Percentiles rank a stretch among this genome's conserved stretches.
These are phyloP conservation scores for Bathelium albidoporum DNA, from an alignment of 495 filamentous ascomycete genomes.

Conservation along the genomic window DNA sequence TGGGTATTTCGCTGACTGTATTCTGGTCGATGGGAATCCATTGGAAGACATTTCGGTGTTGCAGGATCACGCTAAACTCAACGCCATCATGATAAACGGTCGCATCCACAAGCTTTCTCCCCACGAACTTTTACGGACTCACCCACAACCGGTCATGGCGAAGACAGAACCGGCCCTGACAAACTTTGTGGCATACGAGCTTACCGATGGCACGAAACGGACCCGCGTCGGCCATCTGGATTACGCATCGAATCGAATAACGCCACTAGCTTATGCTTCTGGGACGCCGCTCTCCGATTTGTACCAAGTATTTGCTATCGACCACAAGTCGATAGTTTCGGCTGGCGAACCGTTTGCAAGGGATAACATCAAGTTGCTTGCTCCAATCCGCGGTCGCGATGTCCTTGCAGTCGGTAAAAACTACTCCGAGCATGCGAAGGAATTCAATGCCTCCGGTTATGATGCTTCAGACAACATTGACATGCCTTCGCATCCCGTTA, in stretches of 20 bases:
- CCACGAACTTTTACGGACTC: slow-evolving; percentile 29
- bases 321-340: slow-evolving; percentile 26
- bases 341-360: slow-evolving; percentile 29
- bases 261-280: slow-evolving; percentile 38
- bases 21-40: slow-evolving; percentile 42
- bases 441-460: slow-evolving; percentile 44
- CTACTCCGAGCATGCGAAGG: slow-evolving; percentile 42
- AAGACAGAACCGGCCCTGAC: slow-evolving; percentile 5
- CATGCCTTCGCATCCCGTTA: slow-evolving; percentile 37
- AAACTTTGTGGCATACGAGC: slow-evolving; percentile 16
- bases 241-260: slow-evolving; percentile 30
- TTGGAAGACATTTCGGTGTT: slow-evolving; percentile 37
- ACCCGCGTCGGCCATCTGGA: slow-evolving; percentile 39
- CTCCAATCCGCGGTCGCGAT: slow-evolving; percentile 43
- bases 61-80: slow-evolving; percentile 39
- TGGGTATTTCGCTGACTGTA: slow-evolving; percentile 40
- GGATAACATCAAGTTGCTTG: slow-evolving; percentile 33
- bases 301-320: slow-evolving; percentile 42
- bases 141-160: slow-evolving; percentile 15
- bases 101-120: slow-evolving; percentile 36
- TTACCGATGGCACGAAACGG: slow-evolving; percentile 15
- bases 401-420: slow-evolving; percentile 47
- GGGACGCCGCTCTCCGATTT: slow-evolving; percentile 39
- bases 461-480: slow-evolving; percentile 41
- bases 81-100: slow-evolving; percentile 42